A percentile compares a stretch with the other conserved stretches of the same genome.
Evolutionary conservation across 2,329 filamentous ascomycete genomes (phyloP).

Genomic region (Xenosphaeropsis pyriputrescens): DNA sequence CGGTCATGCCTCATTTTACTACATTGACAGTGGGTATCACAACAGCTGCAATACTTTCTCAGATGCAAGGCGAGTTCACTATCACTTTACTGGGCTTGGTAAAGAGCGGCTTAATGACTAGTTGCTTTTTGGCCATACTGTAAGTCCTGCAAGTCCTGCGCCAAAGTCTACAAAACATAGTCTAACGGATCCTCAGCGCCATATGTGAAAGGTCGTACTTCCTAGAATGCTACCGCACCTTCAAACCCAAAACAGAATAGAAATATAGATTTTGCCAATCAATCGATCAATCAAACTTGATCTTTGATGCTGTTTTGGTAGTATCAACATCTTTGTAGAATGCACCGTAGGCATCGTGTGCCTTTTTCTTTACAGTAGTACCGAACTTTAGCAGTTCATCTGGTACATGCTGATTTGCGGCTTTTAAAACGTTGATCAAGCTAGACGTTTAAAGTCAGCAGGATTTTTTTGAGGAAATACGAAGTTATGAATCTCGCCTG

Average conservation of each 20-base stretch:
- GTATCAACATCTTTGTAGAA: constrained; percentile 87
- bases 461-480: too few relatives aligned
- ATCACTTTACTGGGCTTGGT: constrained; percentile 19
- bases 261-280: constrained; percentile 1
- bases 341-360: constrained; percentile 84
- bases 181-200: constrained; percentile 22
- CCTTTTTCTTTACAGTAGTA: constrained; percentile 98
- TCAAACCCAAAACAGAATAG: constrained; percentile 18
- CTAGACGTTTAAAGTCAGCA: constrained; percentile 24
- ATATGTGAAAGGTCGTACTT: constrained; percentile 40
- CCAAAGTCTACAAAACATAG: constrained; percentile 8
- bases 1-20: constrained; percentile 27
- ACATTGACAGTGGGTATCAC: constrained; percentile 28
- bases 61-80: constrained; percentile 10
- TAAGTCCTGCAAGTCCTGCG: constrained; percentile 29
- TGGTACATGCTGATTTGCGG: constrained; percentile 81
- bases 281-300: constrained; percentile 58
- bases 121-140: constrained; percentile 40
- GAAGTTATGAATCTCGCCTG: too few relatives aligned
- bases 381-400: constrained; percentile 90
- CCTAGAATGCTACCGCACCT: constrained; percentile 30
- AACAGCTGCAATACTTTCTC: constrained; percentile 25
- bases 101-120: constrained; percentile 32
- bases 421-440: constrained; percentile 86
- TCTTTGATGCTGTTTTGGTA: constrained; percentile 77